Evolutionary conservation across 805 yeast genomes (phyloP).

Genomic region (Schwanniomyces sp.): DNA sequence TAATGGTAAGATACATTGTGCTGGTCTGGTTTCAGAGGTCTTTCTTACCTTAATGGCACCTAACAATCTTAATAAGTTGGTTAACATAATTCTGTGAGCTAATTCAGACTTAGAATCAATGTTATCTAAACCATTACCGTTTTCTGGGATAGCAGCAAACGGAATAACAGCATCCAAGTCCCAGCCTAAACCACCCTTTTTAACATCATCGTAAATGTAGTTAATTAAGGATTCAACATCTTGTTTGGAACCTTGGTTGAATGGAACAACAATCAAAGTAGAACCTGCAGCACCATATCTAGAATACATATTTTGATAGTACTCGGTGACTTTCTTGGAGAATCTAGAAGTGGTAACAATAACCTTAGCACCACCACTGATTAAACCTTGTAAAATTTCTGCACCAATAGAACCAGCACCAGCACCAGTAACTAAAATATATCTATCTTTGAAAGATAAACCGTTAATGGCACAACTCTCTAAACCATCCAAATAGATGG

Average conservation of each 20-base stretch:
- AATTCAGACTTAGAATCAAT: slow-evolving; percentile 95
- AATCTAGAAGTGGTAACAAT: slow-evolving; percentile 95
- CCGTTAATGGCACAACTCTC: slow-evolving; percentile 96
- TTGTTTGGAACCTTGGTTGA: slow-evolving; percentile 95
- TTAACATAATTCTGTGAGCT: slow-evolving; percentile 98
- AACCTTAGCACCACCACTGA: slow-evolving; percentile 97
- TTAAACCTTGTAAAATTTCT: slow-evolving; percentile 88
- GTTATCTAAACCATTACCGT: slow-evolving; percentile 91
- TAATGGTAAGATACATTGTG: slow-evolving; percentile 93
- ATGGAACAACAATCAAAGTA: slow-evolving; percentile 92
- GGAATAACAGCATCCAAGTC: slow-evolving; percentile 95
- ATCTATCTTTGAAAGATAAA: slow-evolving; percentile 82
- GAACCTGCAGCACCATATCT: slow-evolving; percentile 92
- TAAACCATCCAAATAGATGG: slow-evolving; percentile 81
- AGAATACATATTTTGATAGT: slow-evolving; percentile 90
- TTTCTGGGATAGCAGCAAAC: slow-evolving; percentile 98
- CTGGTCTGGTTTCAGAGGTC: slow-evolving; percentile 91
- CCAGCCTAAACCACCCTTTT: slow-evolving; percentile 95
- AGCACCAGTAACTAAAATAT: slow-evolving; percentile 94
- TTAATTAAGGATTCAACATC: slow-evolving; percentile 85
- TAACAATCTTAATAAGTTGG: slow-evolving; percentile 87
- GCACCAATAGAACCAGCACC: slow-evolving; percentile 99
- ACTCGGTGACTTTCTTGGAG: slow-evolving; percentile 92
- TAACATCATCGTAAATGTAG: slow-evolving; percentile 79
- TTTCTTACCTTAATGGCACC: slow-evolving; percentile 89